Base-by-base conservation (phyloP, 371 early-diverging fungal genomes). In the Catenaria anguillulae region DNA sequence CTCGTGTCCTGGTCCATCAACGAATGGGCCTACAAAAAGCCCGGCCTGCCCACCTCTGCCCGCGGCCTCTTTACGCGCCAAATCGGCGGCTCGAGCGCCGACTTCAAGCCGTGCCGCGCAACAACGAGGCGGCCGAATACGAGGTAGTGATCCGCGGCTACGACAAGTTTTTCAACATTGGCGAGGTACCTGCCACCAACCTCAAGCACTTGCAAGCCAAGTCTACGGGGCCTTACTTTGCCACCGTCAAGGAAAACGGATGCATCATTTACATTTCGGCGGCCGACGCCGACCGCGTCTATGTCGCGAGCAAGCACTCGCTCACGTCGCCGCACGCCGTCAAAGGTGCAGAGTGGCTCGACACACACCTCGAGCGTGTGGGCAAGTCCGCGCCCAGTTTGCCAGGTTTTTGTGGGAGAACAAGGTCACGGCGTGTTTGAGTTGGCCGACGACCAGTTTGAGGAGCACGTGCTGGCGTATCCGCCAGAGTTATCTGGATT, bases 241-340 rank as follows among this genome's bases (percentile, higher is more conserved):
- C 90, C 17, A 92, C 92, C 0, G 75, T 88, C 43, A 96, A 96
- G 72, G 95, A 96, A 67, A 94, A 96, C 67, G 97, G 97, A 17
- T 96, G 97, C 67, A 86, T 96, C 62, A 90, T 93, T 43, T 87
- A 90, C 59, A 82, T 89, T 60, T 70, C 88, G 17, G 87, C 84
- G 5, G 60, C 87, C 50, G 75, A 84, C 26, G 68, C 68, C 3
- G 76, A 73, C 46, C 69, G 71, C 5, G 70, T 93, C n/a, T 60
- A 93, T 34, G 90, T 93, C 12, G 89, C 91, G n/a, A 88, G 89
- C 55, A 96, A 96, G 74, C 92, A 94, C 68, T 76, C 73, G 43
- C 65, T 75, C n/a, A 60, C 67, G 40, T 64, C 71, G 8, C 62
- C 72, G 8, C 88, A 88, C 71, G 72, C 89, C 1, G 71, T 78